These are phyloP conservation scores for Xanthoparmelia taractica DNA, from an alignment of 495 filamentous ascomycete genomes.

Conservation along the genomic window DNA sequence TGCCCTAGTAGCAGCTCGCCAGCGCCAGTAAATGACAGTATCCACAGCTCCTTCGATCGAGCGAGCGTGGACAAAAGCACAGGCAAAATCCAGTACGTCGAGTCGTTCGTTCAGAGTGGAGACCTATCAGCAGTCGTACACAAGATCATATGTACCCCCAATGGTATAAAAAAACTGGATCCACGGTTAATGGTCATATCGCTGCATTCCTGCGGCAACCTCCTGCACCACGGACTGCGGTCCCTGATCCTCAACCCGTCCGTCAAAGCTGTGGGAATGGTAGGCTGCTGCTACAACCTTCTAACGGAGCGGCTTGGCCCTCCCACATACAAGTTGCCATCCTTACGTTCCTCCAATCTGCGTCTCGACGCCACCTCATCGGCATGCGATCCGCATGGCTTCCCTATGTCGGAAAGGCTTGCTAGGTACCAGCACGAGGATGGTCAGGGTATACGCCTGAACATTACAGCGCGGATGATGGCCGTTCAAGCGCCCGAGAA, in stretches of 20 bases:
- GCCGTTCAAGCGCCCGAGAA: conserved; percentile 90
- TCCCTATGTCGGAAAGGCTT: conserved; percentile 79
- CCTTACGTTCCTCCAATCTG: conserved; percentile 50
- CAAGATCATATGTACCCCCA: conserved; percentile 25
- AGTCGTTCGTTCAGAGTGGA: conserved; percentile 51
- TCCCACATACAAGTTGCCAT: conserved; percentile 74
- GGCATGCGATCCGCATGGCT: conserved; percentile 76
- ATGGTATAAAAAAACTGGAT: not conserved
- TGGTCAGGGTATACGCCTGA: conserved; percentile 63
- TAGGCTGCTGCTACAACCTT: conserved; percentile 97
- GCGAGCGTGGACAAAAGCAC: not conserved
- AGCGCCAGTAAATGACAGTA: conserved; percentile 31
- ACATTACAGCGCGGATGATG: conserved; percentile 96
- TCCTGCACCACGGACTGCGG: conserved; percentile 87
- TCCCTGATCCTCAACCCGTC: conserved; percentile 75
- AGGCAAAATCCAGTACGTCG: conserved; percentile 43
- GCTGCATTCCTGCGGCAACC: conserved; percentile 93
- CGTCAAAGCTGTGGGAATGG: conserved; percentile 81
- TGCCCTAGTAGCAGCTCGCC: not conserved
- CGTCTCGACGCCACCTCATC: conserved; percentile 51
- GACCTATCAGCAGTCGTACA: conserved; percentile 49
- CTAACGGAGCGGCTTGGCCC: conserved; percentile 83
- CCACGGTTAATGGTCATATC: conserved; percentile 74
- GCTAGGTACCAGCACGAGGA: conserved; percentile 46
- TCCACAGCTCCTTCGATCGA: not conserved